Percentiles rank a stretch among this genome's conserved stretches.
These are phyloP conservation scores for Elaphomyces granulatus DNA, from an alignment of 495 filamentous ascomycete genomes.

Conservation along the genomic window DNA sequence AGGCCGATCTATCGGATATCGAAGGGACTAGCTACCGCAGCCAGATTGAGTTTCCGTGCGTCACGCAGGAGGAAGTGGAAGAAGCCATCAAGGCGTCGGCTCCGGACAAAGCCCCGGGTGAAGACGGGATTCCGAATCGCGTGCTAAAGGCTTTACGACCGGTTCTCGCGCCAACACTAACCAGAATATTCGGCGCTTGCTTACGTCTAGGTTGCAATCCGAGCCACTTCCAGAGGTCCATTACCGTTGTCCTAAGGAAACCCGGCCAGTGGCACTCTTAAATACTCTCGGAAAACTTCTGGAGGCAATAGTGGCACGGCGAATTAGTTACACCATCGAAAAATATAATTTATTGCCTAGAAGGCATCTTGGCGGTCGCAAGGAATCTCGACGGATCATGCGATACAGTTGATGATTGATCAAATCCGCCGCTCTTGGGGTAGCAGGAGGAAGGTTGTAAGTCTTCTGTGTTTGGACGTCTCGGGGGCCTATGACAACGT, in stretches of 20 bases:
- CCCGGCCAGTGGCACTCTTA: slow-evolving; percentile 17
- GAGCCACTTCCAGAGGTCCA: slow-evolving; percentile 12
- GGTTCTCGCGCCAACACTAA: not conserved
- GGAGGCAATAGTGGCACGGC: slow-evolving; percentile 12
- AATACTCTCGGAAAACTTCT: slow-evolving; percentile 22
- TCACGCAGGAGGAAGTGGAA: slow-evolving; percentile 10
- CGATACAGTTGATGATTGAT: slow-evolving; percentile 12
- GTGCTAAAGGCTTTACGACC: slow-evolving; percentile 1
- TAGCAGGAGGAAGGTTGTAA: not conserved
- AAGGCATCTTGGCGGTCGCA: slow-evolving; percentile 14
- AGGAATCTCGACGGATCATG: slow-evolving; percentile 9
- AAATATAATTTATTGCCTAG: slow-evolving; percentile 10
- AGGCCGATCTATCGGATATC: slow-evolving; percentile 15
- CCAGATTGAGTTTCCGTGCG: slow-evolving; percentile 8
- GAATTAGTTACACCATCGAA: slow-evolving; percentile 13
- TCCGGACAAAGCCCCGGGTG: slow-evolving; percentile 16
- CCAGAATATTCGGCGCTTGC: slow-evolving; percentile 14
- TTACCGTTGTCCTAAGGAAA: slow-evolving; percentile 21
- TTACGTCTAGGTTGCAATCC: slow-evolving; percentile 12
- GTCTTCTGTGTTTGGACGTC: not conserved
- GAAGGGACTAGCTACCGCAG: slow-evolving; percentile 5
- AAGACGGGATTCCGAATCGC: slow-evolving; percentile 12
- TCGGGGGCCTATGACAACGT: slow-evolving; percentile 11
- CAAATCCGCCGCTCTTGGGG: slow-evolving; percentile 8
- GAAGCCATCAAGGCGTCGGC: slow-evolving; percentile 8